phyloP scores from a whole-genome alignment of 805 yeast species.

The Myxozyma vanderwaltii region DNA sequence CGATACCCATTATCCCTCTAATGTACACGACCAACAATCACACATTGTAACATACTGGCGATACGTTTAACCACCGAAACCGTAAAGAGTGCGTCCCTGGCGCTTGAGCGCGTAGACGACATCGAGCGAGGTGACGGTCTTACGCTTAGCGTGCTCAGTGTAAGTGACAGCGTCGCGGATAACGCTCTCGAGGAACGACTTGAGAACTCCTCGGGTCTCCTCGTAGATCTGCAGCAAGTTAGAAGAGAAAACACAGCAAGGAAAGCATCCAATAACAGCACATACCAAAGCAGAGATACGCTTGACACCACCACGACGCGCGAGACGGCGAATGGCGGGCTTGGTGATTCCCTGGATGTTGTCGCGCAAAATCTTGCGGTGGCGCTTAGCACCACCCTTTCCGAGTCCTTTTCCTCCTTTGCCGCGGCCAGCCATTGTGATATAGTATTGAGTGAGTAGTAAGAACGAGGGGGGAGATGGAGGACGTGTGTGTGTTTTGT shows the following conservation, averaged over 20 bases:
- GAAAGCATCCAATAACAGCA: constrained; percentile 70
- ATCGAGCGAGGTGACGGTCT: constrained; percentile 98
- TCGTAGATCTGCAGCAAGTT: constrained; percentile 66
- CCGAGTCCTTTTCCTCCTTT: constrained; percentile 99
- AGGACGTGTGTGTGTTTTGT: background rate
- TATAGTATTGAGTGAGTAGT: background rate
- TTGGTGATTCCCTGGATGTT: constrained; percentile 99
- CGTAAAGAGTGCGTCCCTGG: constrained; percentile 99
- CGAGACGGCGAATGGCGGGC: constrained; percentile 99
- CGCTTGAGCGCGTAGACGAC: constrained; percentile 99
- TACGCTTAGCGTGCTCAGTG: constrained; percentile 99
- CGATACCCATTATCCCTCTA: background rate
- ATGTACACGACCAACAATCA: constrained; percentile 5
- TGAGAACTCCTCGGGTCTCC: constrained; percentile 96
- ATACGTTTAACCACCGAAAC: constrained; percentile 92
- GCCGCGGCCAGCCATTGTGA: constrained; percentile 97
- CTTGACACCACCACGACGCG: constrained; percentile 99
- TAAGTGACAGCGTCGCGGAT: constrained; percentile 99
- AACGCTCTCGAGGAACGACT: constrained; percentile 93
- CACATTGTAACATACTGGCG: background rate
- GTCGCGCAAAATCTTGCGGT: constrained; percentile 98
- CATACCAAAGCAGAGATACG: constrained; percentile 88
- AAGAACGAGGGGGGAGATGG: background rate
- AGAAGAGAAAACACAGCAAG: constrained; percentile 3
- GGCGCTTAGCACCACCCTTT: constrained; percentile 99